Conservation (phyloP, 2,329 filamentous ascomycete genomes). For the Drechslerella dactyloides region DNA sequence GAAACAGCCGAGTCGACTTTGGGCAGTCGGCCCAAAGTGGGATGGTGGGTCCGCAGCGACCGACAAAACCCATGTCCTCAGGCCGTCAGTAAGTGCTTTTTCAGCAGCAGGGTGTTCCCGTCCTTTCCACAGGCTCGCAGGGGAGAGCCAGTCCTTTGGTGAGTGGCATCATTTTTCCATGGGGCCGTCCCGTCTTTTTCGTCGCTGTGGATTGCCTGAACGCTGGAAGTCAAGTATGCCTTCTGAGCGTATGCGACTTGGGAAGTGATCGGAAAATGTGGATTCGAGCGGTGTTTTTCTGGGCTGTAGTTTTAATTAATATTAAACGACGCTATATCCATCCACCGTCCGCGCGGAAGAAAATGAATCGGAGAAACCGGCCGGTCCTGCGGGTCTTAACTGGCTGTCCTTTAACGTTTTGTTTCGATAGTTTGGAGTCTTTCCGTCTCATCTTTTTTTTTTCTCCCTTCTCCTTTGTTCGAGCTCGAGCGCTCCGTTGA, state of each 20-base stretch:
- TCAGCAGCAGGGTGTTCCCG: slow-evolving; percentile 29
- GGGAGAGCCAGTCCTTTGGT: not conserved
- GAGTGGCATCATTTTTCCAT: slow-evolving; percentile 50
- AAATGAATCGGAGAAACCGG: slow-evolving; percentile 49
- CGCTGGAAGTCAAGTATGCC: no score
- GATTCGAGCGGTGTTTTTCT: not conserved
- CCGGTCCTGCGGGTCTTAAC: slow-evolving; percentile 17
- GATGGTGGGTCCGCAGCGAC: not conserved
- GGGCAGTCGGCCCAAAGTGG: slow-evolving; percentile 1
- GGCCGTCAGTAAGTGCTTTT: not conserved
- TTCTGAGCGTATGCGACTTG: not conserved
- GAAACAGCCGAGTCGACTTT: slow-evolving; percentile 4
- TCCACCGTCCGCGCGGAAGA: slow-evolving; percentile 39
- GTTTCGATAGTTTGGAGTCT: slow-evolving; percentile 9
- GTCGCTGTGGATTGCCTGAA: no score
- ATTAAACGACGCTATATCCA: slow-evolving; percentile 21
- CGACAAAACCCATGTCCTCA: not conserved
- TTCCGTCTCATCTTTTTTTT: slow-evolving; percentile 23
- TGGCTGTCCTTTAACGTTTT: not conserved
- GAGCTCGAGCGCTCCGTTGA: no score
- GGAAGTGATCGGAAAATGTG: not conserved
- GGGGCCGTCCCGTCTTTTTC: slow-evolving; percentile 40
- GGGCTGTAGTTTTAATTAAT: slow-evolving; percentile 32
- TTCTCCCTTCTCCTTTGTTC: no score
- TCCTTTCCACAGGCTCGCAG: slow-evolving; percentile 13